Percentiles rank a stretch among this genome's conserved stretches.
phyloP scores from a whole-genome alignment of 2,329 filamentous ascomycete genomes.

The Colletotrichum lindemuthianum region DNA sequence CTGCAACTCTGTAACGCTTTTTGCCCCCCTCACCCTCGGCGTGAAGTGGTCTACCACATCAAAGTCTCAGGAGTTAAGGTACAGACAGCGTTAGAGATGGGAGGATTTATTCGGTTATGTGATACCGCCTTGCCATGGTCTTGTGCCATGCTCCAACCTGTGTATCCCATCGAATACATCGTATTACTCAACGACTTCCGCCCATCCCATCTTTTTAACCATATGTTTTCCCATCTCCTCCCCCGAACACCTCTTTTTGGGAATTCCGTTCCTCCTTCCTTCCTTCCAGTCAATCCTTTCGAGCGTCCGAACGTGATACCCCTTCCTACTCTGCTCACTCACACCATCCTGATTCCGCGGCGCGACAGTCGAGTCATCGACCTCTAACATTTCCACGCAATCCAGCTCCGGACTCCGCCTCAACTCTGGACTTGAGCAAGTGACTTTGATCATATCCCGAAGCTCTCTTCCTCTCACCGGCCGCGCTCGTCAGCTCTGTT shows the following conservation, averaged over 20 bases:
- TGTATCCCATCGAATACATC: conserved; percentile 9
- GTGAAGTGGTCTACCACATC: too few species aligned
- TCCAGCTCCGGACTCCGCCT: too few species aligned
- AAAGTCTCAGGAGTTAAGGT: not conserved
- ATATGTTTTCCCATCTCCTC: not conserved
- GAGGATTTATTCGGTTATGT: conserved; percentile 13
- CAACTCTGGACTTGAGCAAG: too few species aligned
- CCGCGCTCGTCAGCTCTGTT: not conserved
- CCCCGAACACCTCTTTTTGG: too few species aligned
- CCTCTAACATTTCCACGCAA: too few species aligned
- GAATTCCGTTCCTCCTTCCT: not conserved
- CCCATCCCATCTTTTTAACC: conserved; percentile 32
- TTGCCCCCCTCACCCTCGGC: conserved; percentile 13
- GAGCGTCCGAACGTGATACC: conserved; percentile 25
- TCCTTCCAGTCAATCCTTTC: conserved; percentile 9
- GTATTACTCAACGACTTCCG: conserved; percentile 9
- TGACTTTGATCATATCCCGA: not conserved
- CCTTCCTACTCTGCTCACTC: not conserved
- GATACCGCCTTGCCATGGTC: conserved; percentile 25
- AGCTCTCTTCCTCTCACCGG: not conserved
- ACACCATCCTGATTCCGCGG: not conserved
- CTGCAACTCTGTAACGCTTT: conserved; percentile 36
- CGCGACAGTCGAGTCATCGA: too few species aligned
- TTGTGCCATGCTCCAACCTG: not conserved
- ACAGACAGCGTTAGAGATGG: not conserved